Conservation (phyloP, 148 eudicot genomes). For the Nyssa sinensis region DNA sequence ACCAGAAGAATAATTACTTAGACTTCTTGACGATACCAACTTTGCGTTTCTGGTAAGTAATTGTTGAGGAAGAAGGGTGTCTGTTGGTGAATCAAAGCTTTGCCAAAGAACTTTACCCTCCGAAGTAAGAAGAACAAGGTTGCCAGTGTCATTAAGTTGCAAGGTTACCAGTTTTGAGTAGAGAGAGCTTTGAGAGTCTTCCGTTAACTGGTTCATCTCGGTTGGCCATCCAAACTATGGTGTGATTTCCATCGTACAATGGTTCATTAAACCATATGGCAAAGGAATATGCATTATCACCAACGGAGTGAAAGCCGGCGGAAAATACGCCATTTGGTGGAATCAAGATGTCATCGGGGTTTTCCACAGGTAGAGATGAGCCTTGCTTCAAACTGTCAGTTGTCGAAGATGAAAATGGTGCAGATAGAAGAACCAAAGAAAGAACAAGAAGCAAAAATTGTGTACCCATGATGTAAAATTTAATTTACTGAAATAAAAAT, state of each 20-base stretch:
- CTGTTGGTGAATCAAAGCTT: conserved; percentile 10
- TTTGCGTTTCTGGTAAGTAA: conserved; percentile 12
- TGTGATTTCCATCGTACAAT: neutral
- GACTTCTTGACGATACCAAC: conserved; percentile 21
- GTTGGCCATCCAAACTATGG: conserved; percentile 43
- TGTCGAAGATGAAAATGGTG: neutral
- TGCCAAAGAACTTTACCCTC: neutral
- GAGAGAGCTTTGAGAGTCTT: conserved; percentile 27
- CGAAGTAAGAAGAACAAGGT: neutral
- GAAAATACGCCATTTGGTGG: conserved; percentile 39
- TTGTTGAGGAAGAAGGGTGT: conserved; percentile 42
- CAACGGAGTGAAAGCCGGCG: conserved; percentile 32
- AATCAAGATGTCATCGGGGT: conserved; percentile 19
- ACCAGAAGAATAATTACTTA: conserved; percentile 19
- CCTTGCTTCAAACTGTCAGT: neutral
- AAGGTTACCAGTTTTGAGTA: conserved; percentile 28
- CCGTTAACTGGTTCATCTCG: conserved; percentile 37
- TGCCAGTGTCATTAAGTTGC: conserved; percentile 5
- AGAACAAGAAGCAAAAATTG: neutral
- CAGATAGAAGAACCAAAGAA: neutral
- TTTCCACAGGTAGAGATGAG: conserved; percentile 26
- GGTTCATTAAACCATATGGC: conserved; percentile 42
- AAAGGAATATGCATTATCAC: conserved; percentile 35
- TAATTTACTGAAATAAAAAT: too few species aligned
- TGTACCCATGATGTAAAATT: neutral